phyloP scores from a whole-genome alignment of 257 asterid genomes.

The Solanum paucissectum region DNA sequence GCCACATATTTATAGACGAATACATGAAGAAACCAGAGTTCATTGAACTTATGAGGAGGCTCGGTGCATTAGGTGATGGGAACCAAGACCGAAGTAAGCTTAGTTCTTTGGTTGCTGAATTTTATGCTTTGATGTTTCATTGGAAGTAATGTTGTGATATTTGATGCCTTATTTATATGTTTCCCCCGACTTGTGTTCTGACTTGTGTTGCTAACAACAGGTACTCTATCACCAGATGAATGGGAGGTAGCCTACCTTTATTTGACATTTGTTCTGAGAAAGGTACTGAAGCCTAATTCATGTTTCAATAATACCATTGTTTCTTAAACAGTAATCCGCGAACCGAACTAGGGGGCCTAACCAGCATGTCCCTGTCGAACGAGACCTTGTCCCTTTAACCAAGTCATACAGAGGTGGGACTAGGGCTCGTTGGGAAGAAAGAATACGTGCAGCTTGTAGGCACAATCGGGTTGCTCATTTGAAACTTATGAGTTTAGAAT shows the following conservation, averaged over 20 bases:
- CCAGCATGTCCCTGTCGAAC: neutral
- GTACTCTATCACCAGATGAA: constrained; percentile 85
- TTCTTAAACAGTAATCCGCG: neutral
- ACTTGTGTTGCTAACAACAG: constrained; percentile 13
- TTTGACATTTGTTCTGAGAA: constrained; percentile 64
- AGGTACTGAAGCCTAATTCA: constrained; percentile 26
- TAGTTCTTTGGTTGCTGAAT: neutral
- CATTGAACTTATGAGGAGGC: constrained; percentile 84
- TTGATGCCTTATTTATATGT: neutral
- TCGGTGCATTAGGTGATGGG: constrained; percentile 92
- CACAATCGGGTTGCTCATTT: neutral
- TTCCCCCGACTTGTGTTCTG: neutral
- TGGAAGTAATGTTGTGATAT: neutral
- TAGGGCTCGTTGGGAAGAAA: neutral
- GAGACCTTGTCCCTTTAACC: neutral
- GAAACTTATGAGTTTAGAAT: neutral
- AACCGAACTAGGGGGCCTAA: neutral
- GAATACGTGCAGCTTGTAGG: neutral
- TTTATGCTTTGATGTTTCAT: neutral
- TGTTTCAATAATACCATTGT: neutral
- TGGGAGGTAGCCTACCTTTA: constrained; percentile 96
- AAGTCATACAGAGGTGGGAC: neutral
- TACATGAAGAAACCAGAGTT: constrained; percentile 73
- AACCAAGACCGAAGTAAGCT: constrained; percentile 66
- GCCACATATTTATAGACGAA: constrained; percentile 69